Conservation (phyloP, 2,329 filamentous ascomycete genomes). For the Calonectria hongkongensis region DNA sequence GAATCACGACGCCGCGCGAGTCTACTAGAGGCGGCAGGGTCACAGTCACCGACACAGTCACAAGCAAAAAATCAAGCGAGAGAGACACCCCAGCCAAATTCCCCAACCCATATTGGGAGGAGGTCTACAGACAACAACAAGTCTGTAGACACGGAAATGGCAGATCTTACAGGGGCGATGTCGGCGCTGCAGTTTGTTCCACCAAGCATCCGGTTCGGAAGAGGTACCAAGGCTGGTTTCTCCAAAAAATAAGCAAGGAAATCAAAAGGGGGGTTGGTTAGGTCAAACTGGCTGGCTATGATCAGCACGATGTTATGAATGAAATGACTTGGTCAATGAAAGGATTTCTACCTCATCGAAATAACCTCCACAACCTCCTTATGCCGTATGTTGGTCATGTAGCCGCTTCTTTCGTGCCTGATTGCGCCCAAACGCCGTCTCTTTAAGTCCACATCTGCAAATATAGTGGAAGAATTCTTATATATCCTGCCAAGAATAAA, state of each 20-base stretch:
- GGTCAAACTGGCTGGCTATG: conserved; percentile 51
- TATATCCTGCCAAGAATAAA: background rate
- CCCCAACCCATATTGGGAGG: conserved; percentile 40
- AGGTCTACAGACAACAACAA: conserved; percentile 48
- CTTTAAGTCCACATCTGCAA: conserved; percentile 21
- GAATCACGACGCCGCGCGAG: conserved; percentile 59
- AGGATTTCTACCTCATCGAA: conserved; percentile 61
- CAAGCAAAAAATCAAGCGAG: conserved; percentile 40
- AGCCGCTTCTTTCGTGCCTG: conserved; percentile 39
- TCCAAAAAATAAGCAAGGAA: conserved; percentile 63
- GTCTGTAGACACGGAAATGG: conserved; percentile 72
- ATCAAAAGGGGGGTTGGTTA: conserved; percentile 27
- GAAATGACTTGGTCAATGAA: conserved; percentile 55
- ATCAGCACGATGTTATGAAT: conserved; percentile 60
- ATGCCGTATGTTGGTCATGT: conserved; percentile 28
- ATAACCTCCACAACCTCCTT: conserved; percentile 38
- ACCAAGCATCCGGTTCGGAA: conserved; percentile 79
- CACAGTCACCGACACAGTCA: conserved; percentile 39
- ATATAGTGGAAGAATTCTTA: conserved; percentile 1
- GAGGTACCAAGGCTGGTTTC: conserved; percentile 71
- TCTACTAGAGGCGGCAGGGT: conserved; percentile 54
- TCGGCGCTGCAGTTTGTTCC: conserved; percentile 83
- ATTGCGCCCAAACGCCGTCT: conserved; percentile 53
- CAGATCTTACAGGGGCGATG: conserved; percentile 80
- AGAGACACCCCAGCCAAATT: conserved; percentile 45